Evolutionary conservation across 129 eudicot genomes (phyloP).

Genomic region (Smallanthus sonchifolius): DNA sequence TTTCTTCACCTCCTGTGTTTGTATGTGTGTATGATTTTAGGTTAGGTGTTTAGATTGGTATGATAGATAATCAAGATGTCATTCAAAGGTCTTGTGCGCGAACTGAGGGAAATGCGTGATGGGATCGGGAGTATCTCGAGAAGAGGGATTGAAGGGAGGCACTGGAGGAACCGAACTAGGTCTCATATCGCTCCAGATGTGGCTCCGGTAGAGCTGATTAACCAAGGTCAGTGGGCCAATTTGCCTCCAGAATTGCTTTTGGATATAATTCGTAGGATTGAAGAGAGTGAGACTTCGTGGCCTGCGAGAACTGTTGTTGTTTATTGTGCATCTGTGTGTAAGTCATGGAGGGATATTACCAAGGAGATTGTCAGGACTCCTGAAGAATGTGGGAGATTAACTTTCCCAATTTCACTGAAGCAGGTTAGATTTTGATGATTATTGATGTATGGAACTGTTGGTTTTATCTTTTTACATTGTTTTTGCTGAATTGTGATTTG

Average conservation of each 20-base stretch:
- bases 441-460: not conserved
- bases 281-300: conserved; percentile 80
- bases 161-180: conserved; percentile 65
- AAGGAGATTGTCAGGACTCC: conserved; percentile 94
- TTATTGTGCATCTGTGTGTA: conserved; percentile 87
- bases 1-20: not conserved
- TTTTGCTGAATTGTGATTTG: not conserved
- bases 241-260: conserved; percentile 90
- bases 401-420: conserved; percentile 93
- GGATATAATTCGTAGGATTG: conserved; percentile 85
- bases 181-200: conserved; percentile 86
- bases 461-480: not conserved
- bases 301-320: conserved; percentile 83
- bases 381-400: conserved; percentile 88
- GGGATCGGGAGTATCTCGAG: conserved; percentile 69
- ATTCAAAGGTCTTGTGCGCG: conserved; percentile 76
- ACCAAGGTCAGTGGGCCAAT: conserved; percentile 91
- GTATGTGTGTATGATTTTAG: not conserved
- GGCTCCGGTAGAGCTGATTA: conserved; percentile 38
- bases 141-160: conserved; percentile 66
- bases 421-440: conserved; percentile 43
- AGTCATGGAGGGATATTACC: conserved; percentile 91
- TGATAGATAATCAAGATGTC: conserved; percentile 53
- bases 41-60: conserved; percentile 27
- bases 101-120: conserved; percentile 68